Evolutionary conservation across 805 yeast species (phyloP).

Genomic region (Barnettozyma salicaria): DNA sequence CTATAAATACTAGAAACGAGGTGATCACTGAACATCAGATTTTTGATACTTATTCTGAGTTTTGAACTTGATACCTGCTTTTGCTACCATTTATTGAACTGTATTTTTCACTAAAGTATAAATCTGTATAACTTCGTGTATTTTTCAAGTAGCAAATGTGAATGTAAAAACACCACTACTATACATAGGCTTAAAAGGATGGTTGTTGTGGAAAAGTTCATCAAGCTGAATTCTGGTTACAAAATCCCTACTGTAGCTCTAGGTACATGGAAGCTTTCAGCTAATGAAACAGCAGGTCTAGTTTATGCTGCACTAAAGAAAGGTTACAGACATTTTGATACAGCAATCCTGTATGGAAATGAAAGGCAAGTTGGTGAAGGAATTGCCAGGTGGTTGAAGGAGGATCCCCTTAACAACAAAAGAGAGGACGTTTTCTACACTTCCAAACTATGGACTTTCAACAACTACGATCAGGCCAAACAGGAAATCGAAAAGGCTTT

Average conservation of each 20-base stretch:
- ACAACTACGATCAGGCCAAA: slow-evolving; percentile 43
- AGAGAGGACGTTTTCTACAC: slow-evolving; percentile 55
- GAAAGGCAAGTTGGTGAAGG: slow-evolving; percentile 59
- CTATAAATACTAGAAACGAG: too few species aligned
- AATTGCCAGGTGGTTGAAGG: slow-evolving; percentile 44
- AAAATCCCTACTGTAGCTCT: slow-evolving; percentile 51
- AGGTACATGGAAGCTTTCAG: slow-evolving; percentile 46
- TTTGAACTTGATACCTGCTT: too few species aligned
- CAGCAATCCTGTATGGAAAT: slow-evolving; percentile 64
- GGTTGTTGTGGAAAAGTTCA: slow-evolving; percentile 9
- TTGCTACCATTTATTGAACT: too few species aligned
- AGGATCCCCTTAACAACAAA: slow-evolving; percentile 36
- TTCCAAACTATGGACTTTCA: slow-evolving; percentile 65
- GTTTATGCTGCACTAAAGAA: slow-evolving; percentile 51
- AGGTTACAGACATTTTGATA: slow-evolving; percentile 73
- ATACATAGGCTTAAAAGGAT: slow-evolving; percentile 1
- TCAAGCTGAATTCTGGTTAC: slow-evolving; percentile 45
- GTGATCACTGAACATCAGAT: slow-evolving; percentile 6
- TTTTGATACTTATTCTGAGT: slow-evolving; percentile 3
- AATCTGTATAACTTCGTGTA: too few species aligned
- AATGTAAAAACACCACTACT: too few species aligned
- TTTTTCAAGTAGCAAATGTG: too few species aligned
- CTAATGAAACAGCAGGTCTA: slow-evolving; percentile 33
- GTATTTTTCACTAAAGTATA: too few species aligned
- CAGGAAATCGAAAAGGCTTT: slow-evolving; percentile 53